These are phyloP conservation scores for Collybia sp. DNA, from an alignment of 768 basidiomycete genomes.

Conservation along the genomic window DNA sequence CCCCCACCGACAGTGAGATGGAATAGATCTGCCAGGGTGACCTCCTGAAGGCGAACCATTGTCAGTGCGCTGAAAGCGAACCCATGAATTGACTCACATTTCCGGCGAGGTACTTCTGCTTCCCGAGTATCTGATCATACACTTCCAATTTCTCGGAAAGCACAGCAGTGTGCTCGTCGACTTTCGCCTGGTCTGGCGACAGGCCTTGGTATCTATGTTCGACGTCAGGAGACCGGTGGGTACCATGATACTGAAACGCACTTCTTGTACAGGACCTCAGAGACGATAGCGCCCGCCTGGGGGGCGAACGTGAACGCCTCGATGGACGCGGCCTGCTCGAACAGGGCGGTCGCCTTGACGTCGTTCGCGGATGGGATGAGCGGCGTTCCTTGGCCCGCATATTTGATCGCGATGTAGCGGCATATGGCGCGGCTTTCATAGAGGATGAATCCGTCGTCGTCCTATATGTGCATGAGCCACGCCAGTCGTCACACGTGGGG, in stretches of 20 bases:
- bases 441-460: slow-evolving; percentile 35
- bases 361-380: slow-evolving; percentile 33
- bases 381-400: slow-evolving; percentile 34
- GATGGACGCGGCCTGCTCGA: slow-evolving; percentile 35
- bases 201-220: background rate
- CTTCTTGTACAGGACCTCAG: slow-evolving; percentile 43
- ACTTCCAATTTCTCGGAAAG: slow-evolving; percentile 30
- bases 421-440: slow-evolving; percentile 51
- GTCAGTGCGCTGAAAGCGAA: background rate
- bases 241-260: slow-evolving; percentile 15
- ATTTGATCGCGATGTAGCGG: slow-evolving; percentile 47
- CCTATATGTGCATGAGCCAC: background rate
- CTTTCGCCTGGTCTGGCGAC: slow-evolving; percentile 11
- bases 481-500: too few species aligned
- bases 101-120: slow-evolving; percentile 41
- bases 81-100: slow-evolving; percentile 23
- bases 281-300: slow-evolving; percentile 21
- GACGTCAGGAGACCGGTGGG: too few species aligned
- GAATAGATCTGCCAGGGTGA: slow-evolving; percentile 35
- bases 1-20: slow-evolving; percentile 29
- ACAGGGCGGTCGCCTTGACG: slow-evolving; percentile 24
- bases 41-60: slow-evolving; percentile 12
- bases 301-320: slow-evolving; percentile 43
- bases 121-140: slow-evolving; percentile 40
- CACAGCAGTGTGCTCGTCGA: slow-evolving; percentile 14